These are phyloP conservation scores for Hemileia vastatrix DNA, from an alignment of 1,284 basidiomycete genomes.

Conservation along the genomic window DNA sequence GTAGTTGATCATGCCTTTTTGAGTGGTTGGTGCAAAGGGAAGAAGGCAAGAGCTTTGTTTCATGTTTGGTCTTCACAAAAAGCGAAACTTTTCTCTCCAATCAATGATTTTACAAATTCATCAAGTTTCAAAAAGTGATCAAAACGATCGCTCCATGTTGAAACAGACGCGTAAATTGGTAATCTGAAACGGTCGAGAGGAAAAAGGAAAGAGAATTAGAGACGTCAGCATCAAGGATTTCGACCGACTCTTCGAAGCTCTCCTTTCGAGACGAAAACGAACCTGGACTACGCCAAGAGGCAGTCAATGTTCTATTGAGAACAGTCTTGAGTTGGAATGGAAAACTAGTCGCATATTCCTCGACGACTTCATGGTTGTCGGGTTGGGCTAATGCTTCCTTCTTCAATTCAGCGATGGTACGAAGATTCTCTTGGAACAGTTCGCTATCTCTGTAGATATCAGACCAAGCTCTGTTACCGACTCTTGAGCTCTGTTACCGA, in stretches of 20 bases:
- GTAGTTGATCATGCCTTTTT: too few species aligned
- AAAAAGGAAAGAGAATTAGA: conserved; percentile 26
- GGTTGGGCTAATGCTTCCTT: conserved; percentile 46
- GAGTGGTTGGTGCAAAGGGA: too few species aligned
- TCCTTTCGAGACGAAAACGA: conserved; percentile 35
- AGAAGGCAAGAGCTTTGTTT: too few species aligned
- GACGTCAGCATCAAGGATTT: conserved; percentile 48
- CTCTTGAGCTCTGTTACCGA: conserved; percentile 36
- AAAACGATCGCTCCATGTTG: conserved; percentile 54
- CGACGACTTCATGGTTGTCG: conserved; percentile 36
- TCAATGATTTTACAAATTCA: too few species aligned
- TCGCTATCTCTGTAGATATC: conserved; percentile 43
- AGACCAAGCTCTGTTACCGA: conserved; percentile 32
- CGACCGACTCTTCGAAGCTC: too few species aligned
- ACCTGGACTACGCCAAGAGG: conserved; percentile 67
- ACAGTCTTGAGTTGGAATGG: conserved; percentile 67
- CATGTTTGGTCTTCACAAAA: too few species aligned
- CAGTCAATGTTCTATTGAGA: conserved; percentile 61
- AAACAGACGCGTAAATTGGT: conserved; percentile 60
- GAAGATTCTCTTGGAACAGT: conserved; percentile 41
- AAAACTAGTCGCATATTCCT: conserved; percentile 57
- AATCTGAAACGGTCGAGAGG: conserved; percentile 28
- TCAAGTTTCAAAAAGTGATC: conserved; percentile 59
- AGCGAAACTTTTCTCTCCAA: too few species aligned
- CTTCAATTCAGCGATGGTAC: conserved; percentile 48